Evolutionary conservation across 1,284 basidiomycete genomes (phyloP).

Genomic region (Ceratobasidium sp.): DNA sequence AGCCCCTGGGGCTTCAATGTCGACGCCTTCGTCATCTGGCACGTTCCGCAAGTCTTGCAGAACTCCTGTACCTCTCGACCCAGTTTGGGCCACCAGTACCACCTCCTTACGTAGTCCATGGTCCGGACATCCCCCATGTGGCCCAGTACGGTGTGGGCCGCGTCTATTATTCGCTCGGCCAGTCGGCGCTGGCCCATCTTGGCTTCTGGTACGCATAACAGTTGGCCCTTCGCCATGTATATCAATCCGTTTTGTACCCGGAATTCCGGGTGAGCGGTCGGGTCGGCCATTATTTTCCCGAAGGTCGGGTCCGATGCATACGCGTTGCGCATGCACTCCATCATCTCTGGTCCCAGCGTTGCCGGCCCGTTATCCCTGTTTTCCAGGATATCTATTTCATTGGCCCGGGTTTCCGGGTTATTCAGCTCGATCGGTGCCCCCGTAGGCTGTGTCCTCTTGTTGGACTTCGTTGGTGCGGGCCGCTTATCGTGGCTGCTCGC

Average conservation of each 20-base stretch:
- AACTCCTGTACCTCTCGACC: slow-evolving; percentile 42
- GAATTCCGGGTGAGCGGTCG: slow-evolving; percentile 53
- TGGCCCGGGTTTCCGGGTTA: background rate
- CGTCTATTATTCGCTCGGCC: slow-evolving; percentile 50
- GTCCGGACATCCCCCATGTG: slow-evolving; percentile 50
- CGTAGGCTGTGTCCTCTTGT: background rate
- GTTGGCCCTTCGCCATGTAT: slow-evolving; percentile 48
- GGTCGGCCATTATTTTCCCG: slow-evolving; percentile 6
- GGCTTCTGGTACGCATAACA: slow-evolving; percentile 59
- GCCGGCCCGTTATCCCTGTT: background rate
- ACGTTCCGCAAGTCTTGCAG: slow-evolving; percentile 45
- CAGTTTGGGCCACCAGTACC: slow-evolving; percentile 51
- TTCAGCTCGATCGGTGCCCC: background rate
- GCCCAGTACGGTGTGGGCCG: slow-evolving; percentile 12
- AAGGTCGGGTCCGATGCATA: background rate
- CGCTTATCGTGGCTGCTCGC: slow-evolving; percentile 5
- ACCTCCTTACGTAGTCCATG: slow-evolving; percentile 18
- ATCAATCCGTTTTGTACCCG: slow-evolving; percentile 52
- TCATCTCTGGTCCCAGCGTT: background rate
- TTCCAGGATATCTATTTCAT: no score
- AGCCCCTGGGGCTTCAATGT: slow-evolving; percentile 54
- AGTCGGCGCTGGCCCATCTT: slow-evolving; percentile 39
- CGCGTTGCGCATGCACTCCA: background rate
- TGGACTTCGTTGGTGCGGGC: background rate
- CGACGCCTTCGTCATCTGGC: slow-evolving; percentile 41